phyloP scores from a whole-genome alignment of 345 rosid species.

The Hypericum perforatum region DNA sequence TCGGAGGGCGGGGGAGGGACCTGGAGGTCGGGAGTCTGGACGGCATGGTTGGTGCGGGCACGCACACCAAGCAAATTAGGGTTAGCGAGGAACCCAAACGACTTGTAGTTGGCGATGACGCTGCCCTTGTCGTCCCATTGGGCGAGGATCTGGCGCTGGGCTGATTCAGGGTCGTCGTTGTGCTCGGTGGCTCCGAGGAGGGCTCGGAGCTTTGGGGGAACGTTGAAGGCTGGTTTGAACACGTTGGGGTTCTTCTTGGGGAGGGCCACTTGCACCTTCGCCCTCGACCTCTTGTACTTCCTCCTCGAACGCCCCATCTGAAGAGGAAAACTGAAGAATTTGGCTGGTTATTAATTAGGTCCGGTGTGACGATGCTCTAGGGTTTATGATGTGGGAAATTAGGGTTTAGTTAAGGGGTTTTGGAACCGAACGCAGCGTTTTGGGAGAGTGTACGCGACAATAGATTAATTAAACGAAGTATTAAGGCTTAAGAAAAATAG shows the following conservation, averaged over 20 bases:
- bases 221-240: constrained; percentile 69
- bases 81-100: constrained; percentile 82
- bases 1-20: constrained; percentile 44
- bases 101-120: constrained; percentile 74
- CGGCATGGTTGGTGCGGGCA: constrained; percentile 54
- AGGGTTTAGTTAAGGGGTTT: too few relatives aligned
- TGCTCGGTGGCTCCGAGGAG: constrained; percentile 28
- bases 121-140: constrained; percentile 76
- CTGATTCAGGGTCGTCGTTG: constrained; percentile 19
- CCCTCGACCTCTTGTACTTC: constrained; percentile 62
- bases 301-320: constrained; percentile 93
- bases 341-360: too few relatives aligned
- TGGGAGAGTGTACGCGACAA: too few relatives aligned
- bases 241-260: constrained; percentile 66
- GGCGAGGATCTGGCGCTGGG: too few relatives aligned
- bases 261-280: constrained; percentile 76
- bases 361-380: too few relatives aligned
- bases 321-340: too few relatives aligned
- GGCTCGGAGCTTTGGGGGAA: constrained; percentile 84
- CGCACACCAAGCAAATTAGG: constrained; percentile 75
- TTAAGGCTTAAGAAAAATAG: too few relatives aligned
- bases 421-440: too few relatives aligned
- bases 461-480: too few relatives aligned
- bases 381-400: too few relatives aligned
- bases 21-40: constrained; percentile 64